Evolutionary conservation across 805 yeast species (phyloP).

Genomic region (Cyberlindnera nakhonratchasimensis): DNA sequence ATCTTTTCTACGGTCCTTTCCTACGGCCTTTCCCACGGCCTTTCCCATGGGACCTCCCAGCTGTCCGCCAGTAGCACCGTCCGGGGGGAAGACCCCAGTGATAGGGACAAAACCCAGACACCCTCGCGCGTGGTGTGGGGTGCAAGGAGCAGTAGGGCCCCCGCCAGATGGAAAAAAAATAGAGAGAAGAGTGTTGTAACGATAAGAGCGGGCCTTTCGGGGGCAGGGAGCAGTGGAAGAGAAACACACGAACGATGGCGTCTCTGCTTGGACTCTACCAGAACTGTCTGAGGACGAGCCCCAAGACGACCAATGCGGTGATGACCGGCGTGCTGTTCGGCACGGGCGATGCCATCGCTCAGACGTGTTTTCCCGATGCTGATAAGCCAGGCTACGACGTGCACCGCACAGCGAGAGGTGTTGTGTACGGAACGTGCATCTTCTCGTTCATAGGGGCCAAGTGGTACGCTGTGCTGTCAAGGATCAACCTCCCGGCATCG

Average conservation of each 20-base stretch:
- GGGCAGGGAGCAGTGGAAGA: too few species aligned
- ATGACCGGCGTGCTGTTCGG: slow-evolving; percentile 65
- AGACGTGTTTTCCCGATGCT: slow-evolving; percentile 41
- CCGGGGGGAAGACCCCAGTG: too few species aligned
- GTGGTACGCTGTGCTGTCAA: slow-evolving; percentile 59
- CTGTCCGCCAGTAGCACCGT: too few species aligned
- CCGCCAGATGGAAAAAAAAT: too few species aligned
- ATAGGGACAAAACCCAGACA: too few species aligned
- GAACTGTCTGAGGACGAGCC: slow-evolving; percentile 36
- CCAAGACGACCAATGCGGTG: slow-evolving; percentile 51
- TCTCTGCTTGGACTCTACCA: slow-evolving; percentile 20
- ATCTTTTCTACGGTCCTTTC: too few species aligned
- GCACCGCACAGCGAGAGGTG: slow-evolving; percentile 58
- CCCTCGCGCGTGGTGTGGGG: too few species aligned
- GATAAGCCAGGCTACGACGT: slow-evolving; percentile 39
- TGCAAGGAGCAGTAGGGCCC: too few species aligned
- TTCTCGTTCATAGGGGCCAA: slow-evolving; percentile 73
- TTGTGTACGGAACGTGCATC: slow-evolving; percentile 64
- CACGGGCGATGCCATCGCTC: slow-evolving; percentile 74
- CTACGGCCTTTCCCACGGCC: too few species aligned
- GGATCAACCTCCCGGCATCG: slow-evolving; percentile 36
- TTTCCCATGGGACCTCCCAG: too few species aligned
- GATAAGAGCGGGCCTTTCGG: not conserved
- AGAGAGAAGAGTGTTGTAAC: too few species aligned
- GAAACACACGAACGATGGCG: not conserved